These are phyloP conservation scores for Venustampulla echinocandica DNA, from an alignment of 495 filamentous ascomycete species.

Conservation along the genomic window DNA sequence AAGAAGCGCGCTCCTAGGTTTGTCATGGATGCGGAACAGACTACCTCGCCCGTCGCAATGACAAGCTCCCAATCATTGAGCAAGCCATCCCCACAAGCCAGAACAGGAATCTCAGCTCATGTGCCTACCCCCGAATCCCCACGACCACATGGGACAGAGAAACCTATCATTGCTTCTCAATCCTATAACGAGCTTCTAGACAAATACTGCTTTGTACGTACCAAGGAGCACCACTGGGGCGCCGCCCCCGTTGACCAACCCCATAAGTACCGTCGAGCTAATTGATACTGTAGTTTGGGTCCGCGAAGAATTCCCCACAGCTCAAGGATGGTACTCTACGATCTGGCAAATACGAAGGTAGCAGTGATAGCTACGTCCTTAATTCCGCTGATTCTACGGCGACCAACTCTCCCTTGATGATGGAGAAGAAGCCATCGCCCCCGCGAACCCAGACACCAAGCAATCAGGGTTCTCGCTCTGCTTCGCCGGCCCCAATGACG, in stretches of 20 bases:
- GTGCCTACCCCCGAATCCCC: constrained; percentile 29
- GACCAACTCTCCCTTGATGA: constrained; percentile 17
- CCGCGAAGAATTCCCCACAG: constrained; percentile 20
- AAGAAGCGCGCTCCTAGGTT: constrained; percentile 24
- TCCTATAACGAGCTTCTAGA: constrained; percentile 91
- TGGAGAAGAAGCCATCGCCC: constrained; percentile 17
- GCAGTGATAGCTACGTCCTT: constrained; percentile 20
- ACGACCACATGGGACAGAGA: constrained; percentile 37
- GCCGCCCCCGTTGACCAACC: too few species aligned
- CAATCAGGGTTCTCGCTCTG: constrained; percentile 16
- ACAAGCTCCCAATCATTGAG: constrained; percentile 7
- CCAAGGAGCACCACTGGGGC: constrained; percentile 23
- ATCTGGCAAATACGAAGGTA: constrained; percentile 21
- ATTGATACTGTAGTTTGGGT: constrained; percentile 24
- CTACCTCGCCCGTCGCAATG: constrained; percentile 14
- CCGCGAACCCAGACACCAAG: constrained; percentile 15
- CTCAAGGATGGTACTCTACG: constrained; percentile 23
- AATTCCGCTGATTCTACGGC: constrained; percentile 14
- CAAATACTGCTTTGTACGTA: constrained; percentile 98
- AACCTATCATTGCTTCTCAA: constrained; percentile 66
- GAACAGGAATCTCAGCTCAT: constrained; percentile 9
- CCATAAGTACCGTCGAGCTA: constrained; percentile 15
- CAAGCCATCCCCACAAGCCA: constrained; percentile 1
- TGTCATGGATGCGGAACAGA: constrained; percentile 20
- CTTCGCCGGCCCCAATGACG: constrained; percentile 25